Evolutionary conservation across 306 rosid genomes (phyloP), one percentile per base, ranked within the genome.

Genomic region (Citrullus mucosospermus): DNA sequence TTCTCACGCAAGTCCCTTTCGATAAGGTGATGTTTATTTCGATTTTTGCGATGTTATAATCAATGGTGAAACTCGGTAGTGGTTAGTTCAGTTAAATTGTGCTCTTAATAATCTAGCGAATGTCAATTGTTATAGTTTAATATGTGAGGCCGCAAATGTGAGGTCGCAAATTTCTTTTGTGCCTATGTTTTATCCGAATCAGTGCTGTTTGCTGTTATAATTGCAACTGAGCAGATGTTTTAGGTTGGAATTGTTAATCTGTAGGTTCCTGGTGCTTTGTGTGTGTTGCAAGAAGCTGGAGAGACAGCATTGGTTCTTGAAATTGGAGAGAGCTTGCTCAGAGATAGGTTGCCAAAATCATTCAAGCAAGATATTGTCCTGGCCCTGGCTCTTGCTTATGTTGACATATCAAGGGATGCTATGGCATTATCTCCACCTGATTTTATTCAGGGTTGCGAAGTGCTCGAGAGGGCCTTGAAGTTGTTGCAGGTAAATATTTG

Each of bases 221-320:
- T 2, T 44, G 10, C 6, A 18, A 18, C 20, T 44, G 75, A 67
- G 58, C 65, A 67, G 4, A 38, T 69, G 48, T 20, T 65, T 70
- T 41, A 51, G 61, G 58, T 54, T 44, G 30, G 46, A 18, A 36
- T 76, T 43, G 76, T 68, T 81, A 46, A 79, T 85, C 80, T 83
- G 85, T 79, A 95, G 99, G 97, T 95, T 82, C 96, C 99, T 32
- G 99, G 99, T 55, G 99, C 99, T 76, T 69, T 95, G 75, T 92
- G 97, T 38, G 92, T 83, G 54, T 68, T 95, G 93, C 97, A 89
- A 86, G 97, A 95, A 80, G 93, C 97, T 18, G 99, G 99, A 36
- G 96, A 91, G 88, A 82, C 91, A 2, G 90, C 83, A 78, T 73
- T 91, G 66, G 96, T 91, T 68, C 95, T 92, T 85, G 84, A 85